Evolutionary conservation across 257 asterid genomes (phyloP).

Genomic region (Verbena officinalis): DNA sequence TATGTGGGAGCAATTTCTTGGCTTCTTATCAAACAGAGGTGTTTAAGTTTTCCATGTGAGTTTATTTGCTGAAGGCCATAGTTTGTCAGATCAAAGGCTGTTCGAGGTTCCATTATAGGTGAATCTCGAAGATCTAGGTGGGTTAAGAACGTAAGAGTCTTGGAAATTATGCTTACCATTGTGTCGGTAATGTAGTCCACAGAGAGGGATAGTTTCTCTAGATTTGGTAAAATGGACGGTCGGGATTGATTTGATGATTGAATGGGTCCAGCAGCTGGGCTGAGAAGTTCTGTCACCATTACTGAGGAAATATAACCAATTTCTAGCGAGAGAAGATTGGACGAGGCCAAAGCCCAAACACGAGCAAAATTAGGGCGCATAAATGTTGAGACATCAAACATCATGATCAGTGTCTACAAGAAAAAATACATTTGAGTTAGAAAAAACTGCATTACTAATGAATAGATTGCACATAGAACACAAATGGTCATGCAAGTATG

Average conservation of each 20-base stretch:
- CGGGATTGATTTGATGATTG: conserved; percentile 46
- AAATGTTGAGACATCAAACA: conserved; percentile 85
- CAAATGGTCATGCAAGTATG: neutral
- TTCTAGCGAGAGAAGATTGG: conserved; percentile 76
- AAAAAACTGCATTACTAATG: conserved; percentile 12
- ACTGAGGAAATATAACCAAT: conserved; percentile 86
- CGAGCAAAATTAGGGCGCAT: conserved; percentile 75
- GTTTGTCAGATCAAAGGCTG: conserved; percentile 88
- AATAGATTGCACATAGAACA: conserved; percentile 8
- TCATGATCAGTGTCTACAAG: conserved; percentile 81
- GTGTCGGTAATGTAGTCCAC: conserved; percentile 95
- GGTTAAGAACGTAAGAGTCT: conserved; percentile 55
- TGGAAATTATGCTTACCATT: conserved; percentile 73
- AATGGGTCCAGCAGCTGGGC: conserved; percentile 57
- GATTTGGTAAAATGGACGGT: conserved; percentile 58
- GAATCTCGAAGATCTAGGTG: conserved; percentile 93
- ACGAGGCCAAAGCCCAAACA: conserved; percentile 75
- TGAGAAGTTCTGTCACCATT: conserved; percentile 80
- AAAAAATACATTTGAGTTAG: conserved; percentile 37
- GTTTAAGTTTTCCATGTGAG: conserved; percentile 81
- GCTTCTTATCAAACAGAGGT: conserved; percentile 84
- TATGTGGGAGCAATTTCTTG: conserved; percentile 78
- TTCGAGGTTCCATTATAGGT: conserved; percentile 86
- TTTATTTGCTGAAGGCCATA: conserved; percentile 87
- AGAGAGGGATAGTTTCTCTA: conserved; percentile 74